Evolutionary conservation across 495 filamentous ascomycete species (phyloP), one percentile per base, ranked within the genome.

Genomic region (Daldinia caldariorum): DNA sequence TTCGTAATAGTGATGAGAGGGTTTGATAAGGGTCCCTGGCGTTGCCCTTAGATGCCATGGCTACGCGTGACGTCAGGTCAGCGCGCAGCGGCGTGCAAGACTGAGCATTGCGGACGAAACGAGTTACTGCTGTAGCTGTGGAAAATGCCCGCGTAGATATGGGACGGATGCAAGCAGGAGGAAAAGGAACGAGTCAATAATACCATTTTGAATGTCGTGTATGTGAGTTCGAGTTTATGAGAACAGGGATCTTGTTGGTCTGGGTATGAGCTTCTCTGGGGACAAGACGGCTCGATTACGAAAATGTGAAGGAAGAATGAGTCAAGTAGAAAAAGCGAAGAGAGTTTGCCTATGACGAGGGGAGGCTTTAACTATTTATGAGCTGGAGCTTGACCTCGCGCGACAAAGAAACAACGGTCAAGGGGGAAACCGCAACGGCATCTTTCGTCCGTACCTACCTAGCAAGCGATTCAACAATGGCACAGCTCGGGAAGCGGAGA

Each of bases 191-290:
- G 80, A 73, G 79, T 63, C 69, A 79, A 65, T 50, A 81, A 82
- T 86, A 86, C 84, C 84, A 86, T 86, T 83, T 79, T 85, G 83
- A 76, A 64, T 68, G 1, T 47, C 41, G 58, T 51, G 26, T 39
- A 60, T 20, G 49, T 50, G 20, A 50, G 62, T 67, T 51, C 20
- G 31, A 62, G 61, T 41, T 66, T 66, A 35, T 49, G 60, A 12
- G 12, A 38, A 14, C 56, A 47, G 54, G 32, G 22, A 63, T 45
- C 34, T 47, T 38, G 45, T 18, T 41, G 47, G 26, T 32, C 35
- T 20, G 10, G 10, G 13, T 18, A 10, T 16, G 26, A 43, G 37
- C 22, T 51, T 64, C 61, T 29, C 20, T 12, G 26, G 41, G 56
- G n/a, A 35, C 7, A 55, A 26, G 41, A 18, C 43, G 37, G 22